Conservation (phyloP, 208 protist species). For the Vickermania ingenoplastis region DNA sequence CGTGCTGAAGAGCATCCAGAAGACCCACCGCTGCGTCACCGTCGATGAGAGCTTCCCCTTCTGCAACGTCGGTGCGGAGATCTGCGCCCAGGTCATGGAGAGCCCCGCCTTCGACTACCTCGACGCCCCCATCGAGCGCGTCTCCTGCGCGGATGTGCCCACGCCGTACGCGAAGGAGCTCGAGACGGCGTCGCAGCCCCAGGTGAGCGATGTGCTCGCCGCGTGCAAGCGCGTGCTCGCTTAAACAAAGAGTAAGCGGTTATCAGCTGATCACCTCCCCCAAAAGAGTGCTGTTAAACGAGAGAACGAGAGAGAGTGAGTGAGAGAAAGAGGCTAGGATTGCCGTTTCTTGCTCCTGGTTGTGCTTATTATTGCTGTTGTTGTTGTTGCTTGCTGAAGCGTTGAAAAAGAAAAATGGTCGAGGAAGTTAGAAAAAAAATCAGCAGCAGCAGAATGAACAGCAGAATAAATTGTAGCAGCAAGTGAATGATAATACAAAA, state of each 20-base stretch:
- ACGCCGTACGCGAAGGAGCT: conserved; percentile 96
- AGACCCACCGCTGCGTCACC: conserved; percentile 93
- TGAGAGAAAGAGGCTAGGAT: too few species aligned
- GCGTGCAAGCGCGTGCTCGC: conserved; percentile 68
- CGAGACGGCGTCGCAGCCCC: conserved; percentile 84
- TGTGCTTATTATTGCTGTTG: conserved; percentile 7
- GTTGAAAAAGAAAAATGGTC: too few species aligned
- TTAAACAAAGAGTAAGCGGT: conserved; percentile 18
- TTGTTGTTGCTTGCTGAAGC: background rate
- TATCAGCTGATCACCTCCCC: conserved; percentile 4
- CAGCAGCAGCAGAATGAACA: too few species aligned
- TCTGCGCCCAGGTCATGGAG: conserved; percentile 92
- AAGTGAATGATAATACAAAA: too few species aligned
- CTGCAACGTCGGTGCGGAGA: conserved; percentile 94
- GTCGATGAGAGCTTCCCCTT: conserved; percentile 95
- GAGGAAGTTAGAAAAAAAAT: too few species aligned
- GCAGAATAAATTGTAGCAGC: too few species aligned
- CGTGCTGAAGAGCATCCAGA: conserved; percentile 95
- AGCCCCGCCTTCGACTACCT: conserved; percentile 96
- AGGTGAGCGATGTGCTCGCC: conserved; percentile 68
- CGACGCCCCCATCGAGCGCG: conserved; percentile 92
- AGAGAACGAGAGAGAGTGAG: too few species aligned
- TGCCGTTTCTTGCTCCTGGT: too few species aligned
- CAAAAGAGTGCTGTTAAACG: background rate
- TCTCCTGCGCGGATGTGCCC: conserved; percentile 96